Evolutionary conservation across 2,329 filamentous ascomycete species (phyloP), one percentile per base, ranked within the genome.

Genomic region (Juglanconis juglandina): DNA sequence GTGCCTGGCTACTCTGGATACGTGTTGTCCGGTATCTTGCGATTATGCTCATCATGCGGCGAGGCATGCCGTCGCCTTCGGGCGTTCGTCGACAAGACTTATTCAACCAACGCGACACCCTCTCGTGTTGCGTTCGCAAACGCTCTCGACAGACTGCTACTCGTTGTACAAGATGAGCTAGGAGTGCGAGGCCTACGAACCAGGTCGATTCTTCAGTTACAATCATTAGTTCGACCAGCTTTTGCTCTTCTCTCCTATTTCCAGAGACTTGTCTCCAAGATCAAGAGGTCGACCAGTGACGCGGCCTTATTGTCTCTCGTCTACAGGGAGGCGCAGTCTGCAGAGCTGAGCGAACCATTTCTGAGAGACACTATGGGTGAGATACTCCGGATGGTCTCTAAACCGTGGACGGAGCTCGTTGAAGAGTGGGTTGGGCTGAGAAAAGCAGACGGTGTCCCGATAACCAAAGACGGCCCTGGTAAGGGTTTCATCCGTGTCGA

Each of bases 341-440:
- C 87, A 5, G 87, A 92, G 61, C 83, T 90, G 65, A 81, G 82
- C 37, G 84, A 86, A 53, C 76, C 77, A 11, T 82, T 85, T 60
- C 73, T 92, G 30, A 82, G 84, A 24, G 79, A 83, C 30, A 81
- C 91, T 37, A 81, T 91, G 68, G 82, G 87, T 14, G 85, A 91
- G 63, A 79, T 94, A 0, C 72, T 95, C 9, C 63, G 68, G 32
- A 64, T 70, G 13, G 65, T 72, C 2, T 73, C 73, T 14, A 68
- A 63, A 34, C 73, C 73, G 1, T 75, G 72, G 72, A 68, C 66
- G 11, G 69, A 67, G 5, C 73, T 73, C 55, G 77, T 89, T 7
- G 83, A 88, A 65, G 85, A 87, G 68, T 95, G 91, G 90, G 85
- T 93, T 62, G 91, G 91, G 0, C 81, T 91, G 10, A 81, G 78